Conservation (phyloP, 345 rosid species). For the Acer campestre region DNA sequence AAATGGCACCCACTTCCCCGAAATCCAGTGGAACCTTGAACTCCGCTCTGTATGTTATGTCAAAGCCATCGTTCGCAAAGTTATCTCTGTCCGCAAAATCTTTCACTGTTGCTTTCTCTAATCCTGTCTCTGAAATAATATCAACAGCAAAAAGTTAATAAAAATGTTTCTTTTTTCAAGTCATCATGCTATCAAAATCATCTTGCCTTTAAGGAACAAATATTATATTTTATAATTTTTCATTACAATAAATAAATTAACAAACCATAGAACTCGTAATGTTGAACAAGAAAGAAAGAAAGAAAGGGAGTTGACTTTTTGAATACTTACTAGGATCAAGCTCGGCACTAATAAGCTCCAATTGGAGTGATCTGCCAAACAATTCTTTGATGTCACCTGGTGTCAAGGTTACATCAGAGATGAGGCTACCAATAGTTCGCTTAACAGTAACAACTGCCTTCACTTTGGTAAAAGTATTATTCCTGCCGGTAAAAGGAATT, state of each 20-base stretch:
- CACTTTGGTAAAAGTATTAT: not conserved
- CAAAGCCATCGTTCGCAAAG: conserved; percentile 5
- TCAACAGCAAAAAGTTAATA: not conserved
- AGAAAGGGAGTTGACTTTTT: no score
- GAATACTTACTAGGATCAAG: conserved; percentile 51
- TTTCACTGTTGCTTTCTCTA: conserved; percentile 48
- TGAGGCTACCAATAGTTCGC: conserved; percentile 29
- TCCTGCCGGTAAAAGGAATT: not conserved
- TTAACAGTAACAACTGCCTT: conserved; percentile 37
- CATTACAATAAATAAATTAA: no score
- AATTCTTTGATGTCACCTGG: conserved; percentile 45
- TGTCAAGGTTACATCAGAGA: conserved; percentile 32
- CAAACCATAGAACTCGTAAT: not conserved
- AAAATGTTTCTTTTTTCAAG: no score
- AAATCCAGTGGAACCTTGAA: conserved; percentile 53
- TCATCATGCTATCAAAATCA: no score
- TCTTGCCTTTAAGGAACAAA: no score
- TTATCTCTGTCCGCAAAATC: conserved; percentile 48
- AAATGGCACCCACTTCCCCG: conserved; percentile 65
- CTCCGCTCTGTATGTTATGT: conserved; percentile 53
- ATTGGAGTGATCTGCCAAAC: conserved; percentile 44
- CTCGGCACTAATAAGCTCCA: conserved; percentile 62
- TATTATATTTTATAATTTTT: no score
- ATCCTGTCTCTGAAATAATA: conserved; percentile 36
- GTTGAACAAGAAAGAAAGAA: no score